phyloP scores from a whole-genome alignment of 495 filamentous ascomycete species.

The Symbiotaphrina buchneri region DNA sequence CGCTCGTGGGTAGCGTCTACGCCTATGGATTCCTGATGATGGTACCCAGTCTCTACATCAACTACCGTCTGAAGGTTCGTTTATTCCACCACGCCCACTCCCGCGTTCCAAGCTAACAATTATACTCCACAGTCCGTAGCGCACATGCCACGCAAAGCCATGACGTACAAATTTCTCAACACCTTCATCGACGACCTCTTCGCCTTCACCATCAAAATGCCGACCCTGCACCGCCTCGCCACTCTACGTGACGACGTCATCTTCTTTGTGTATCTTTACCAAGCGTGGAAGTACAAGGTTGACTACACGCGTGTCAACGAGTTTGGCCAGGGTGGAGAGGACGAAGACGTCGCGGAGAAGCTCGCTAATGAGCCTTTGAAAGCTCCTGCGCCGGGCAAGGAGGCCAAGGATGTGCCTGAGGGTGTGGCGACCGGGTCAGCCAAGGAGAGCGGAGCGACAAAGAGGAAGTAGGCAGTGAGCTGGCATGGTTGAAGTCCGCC shows the following conservation, averaged over 20 bases:
- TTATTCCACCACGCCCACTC: not conserved
- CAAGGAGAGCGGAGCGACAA: too few species aligned
- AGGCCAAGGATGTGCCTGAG: constrained; percentile 10
- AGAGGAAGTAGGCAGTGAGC: too few species aligned
- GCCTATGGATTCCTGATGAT: constrained; percentile 99
- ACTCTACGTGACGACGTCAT: constrained; percentile 91
- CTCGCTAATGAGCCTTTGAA: constrained; percentile 16
- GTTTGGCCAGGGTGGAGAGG: constrained; percentile 88
- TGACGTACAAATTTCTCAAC: constrained; percentile 94
- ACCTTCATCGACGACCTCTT: constrained; percentile 60
- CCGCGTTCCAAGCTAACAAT: not conserved
- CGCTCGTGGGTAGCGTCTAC: constrained; percentile 87
- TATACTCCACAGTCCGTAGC: constrained; percentile 43
- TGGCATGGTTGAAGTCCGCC: too few species aligned
- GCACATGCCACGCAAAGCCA: constrained; percentile 87
- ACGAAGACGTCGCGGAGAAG: constrained; percentile 19
- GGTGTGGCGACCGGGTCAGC: too few species aligned
- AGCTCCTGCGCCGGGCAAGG: constrained; percentile 10
- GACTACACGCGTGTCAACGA: constrained; percentile 90
- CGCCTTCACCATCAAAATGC: constrained; percentile 98
- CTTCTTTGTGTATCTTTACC: constrained; percentile 97
- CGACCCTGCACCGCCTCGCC: constrained; percentile 79
- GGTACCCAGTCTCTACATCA: constrained; percentile 94
- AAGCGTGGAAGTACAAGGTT: constrained; percentile 77
- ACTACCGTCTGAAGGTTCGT: constrained; percentile 71